Percentiles rank a stretch among this genome's conserved stretches.
phyloP scores from a whole-genome alignment of 1,284 basidiomycete species.

The Coniferiporia sulphurascens region DNA sequence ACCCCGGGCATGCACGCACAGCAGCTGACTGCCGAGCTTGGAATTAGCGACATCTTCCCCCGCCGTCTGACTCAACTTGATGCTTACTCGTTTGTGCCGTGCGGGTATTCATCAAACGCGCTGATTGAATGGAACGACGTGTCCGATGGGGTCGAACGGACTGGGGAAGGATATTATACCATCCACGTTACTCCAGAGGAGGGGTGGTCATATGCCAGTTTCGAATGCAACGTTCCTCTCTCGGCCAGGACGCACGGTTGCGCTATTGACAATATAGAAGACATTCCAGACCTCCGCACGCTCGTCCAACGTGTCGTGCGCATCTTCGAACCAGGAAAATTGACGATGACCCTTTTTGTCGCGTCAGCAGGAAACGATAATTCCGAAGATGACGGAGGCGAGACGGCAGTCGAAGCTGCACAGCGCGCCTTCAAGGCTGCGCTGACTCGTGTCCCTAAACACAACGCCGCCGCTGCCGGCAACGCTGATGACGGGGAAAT shows the following conservation, averaged over 20 bases:
- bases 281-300: conserved; percentile 70
- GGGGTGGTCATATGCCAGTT: conserved; percentile 96
- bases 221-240: conserved; percentile 97
- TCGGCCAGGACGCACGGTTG: conserved; percentile 27
- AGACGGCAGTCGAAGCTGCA: conserved; percentile 57
- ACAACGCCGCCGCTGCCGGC: neutral
- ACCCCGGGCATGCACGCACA: conserved; percentile 62
- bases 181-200: conserved; percentile 98
- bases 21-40: conserved; percentile 68
- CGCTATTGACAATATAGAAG: conserved; percentile 32
- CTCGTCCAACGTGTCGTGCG: conserved; percentile 84
- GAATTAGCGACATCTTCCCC: conserved; percentile 83
- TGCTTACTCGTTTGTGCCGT: conserved; percentile 92
- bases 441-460: conserved; percentile 31
- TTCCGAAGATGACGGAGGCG: conserved; percentile 46
- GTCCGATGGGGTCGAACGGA: conserved; percentile 12
- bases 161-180: conserved; percentile 90
- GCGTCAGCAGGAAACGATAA: conserved; percentile 57
- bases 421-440: conserved; percentile 67
- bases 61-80: conserved; percentile 78
- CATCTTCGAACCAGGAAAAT: conserved; percentile 88
- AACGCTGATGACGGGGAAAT: conserved; percentile 4
- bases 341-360: conserved; percentile 91
- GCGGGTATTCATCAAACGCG: conserved; percentile 96
- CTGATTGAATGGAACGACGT: conserved; percentile 64